Percentiles rank a stretch among this genome's conserved stretches.
Conservation (phyloP, 352 stramenopile genomes). For the Phytophthora cryptogea region DNA sequence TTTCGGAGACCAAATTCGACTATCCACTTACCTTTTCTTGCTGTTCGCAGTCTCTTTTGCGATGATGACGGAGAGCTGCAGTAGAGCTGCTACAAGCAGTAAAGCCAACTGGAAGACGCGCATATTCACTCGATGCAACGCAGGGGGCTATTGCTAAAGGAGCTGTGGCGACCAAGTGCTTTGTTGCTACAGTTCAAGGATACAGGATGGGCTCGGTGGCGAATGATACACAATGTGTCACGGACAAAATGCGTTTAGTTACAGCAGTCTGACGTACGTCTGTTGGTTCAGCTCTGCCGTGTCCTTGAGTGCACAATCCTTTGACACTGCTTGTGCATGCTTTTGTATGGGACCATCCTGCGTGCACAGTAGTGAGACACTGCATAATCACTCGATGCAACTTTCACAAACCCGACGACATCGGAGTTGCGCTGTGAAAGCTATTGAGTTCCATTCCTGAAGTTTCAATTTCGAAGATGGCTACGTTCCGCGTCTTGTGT, state of each 20-base stretch:
- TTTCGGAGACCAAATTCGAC: too few species aligned
- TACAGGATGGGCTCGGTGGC: constrained; percentile 8
- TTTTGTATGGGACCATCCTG: background rate
- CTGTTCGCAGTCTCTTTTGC: constrained; percentile 19
- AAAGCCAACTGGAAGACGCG: constrained; percentile 29
- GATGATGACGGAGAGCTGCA: constrained; percentile 33
- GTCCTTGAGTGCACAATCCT: constrained; percentile 1
- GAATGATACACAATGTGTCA: background rate
- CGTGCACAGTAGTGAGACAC: constrained; percentile 5
- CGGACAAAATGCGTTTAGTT: constrained; percentile 1
- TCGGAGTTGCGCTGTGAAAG: too few species aligned
- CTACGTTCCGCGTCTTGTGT: constrained; percentile 76
- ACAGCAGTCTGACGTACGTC: constrained; percentile 6
- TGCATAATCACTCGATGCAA: constrained; percentile 25
- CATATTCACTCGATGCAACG: constrained; percentile 2
- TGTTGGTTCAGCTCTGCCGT: constrained; percentile 11
- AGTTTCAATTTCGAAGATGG: constrained; percentile 31
- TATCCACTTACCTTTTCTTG: constrained; percentile 52
- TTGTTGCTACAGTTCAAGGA: constrained; percentile 14
- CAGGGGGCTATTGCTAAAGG: background rate
- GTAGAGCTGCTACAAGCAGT: constrained; percentile 35
- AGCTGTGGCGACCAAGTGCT: background rate
- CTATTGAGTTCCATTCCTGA: constrained; percentile 19
- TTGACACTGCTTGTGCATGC: background rate
- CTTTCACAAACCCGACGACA: constrained; percentile 21